Base-by-base conservation (phyloP, 306 rosid species). In the Psophocarpus tetragonolobus region DNA sequence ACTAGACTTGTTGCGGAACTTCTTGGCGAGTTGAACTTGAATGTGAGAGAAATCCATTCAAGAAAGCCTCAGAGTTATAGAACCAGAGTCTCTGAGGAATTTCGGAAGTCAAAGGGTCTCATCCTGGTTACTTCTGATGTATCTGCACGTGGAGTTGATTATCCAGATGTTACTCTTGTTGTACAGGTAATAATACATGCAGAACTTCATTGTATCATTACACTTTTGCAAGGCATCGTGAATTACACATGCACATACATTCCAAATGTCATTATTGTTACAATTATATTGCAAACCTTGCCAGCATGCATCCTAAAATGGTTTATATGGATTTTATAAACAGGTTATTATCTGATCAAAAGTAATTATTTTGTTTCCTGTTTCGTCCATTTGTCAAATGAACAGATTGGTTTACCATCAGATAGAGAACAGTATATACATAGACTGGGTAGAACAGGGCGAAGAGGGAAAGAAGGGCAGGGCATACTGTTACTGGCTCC, bases 71-170 rank as follows among this genome's bases (percentile, higher is more conserved):
- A 95, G 87, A 88, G 88, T 82, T 92, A 88, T 17, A 95, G 99
- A 79, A 95, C 97, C 68, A 84, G 88, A 82, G 90, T 95, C 71
- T 95, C 99, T 24, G 97, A 95, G 33, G 99, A 95, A 80, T 95
- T 95, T 60, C 84, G 99, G 76, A 92, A 90, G 86, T 95, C 99
- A 54, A 95, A 92, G 85, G 91, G 96, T 66, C 88, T 92, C 70
- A 92, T 91, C 79, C 88, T 95, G 56, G 97, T 95, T 29, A 95
- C 99, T 32, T 95, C 99, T 7, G 99, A 95, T 74, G 97, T 95
- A 14, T 95, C 99, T 36, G 99, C 99, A 27, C 97, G 99, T 1
- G 97, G 99, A 68, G 99, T 95, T 67, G 99, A 95, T 83, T 95
- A 95, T 85, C 99, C 97, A 23, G 97, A 92, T 73, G 99, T 95